These are phyloP conservation scores for Cercis canadensis DNA, from an alignment of 306 rosid genomes.

Conservation along the genomic window DNA sequence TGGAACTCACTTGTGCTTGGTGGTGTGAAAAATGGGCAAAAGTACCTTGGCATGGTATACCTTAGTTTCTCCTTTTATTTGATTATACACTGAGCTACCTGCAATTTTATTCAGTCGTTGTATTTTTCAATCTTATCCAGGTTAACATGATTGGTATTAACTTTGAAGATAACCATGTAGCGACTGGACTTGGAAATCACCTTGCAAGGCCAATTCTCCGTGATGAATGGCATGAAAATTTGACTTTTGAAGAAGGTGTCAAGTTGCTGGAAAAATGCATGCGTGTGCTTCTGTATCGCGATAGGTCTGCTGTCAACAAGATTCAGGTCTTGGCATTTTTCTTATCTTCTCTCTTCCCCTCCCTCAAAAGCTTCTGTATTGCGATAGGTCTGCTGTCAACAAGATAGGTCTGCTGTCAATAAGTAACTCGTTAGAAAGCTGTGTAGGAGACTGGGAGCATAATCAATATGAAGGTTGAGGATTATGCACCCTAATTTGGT, in stretches of 20 bases:
- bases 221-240: conserved; percentile 67
- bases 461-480: neutral
- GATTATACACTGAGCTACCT: neutral
- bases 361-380: conserved; percentile 48
- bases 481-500: neutral
- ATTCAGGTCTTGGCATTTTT: conserved; percentile 55
- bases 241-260: conserved; percentile 71
- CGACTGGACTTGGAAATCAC: conserved; percentile 72
- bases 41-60: conserved; percentile 70
- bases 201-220: conserved; percentile 77
- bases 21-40: conserved; percentile 63
- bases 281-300: conserved; percentile 73
- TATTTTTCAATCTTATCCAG: conserved; percentile 28
- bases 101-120: neutral
- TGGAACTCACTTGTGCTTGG: conserved; percentile 73
- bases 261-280: conserved; percentile 72
- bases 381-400: conserved; percentile 72
- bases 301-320: conserved; percentile 72
- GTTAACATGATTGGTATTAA: conserved; percentile 71
- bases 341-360: neutral
- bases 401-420: conserved; percentile 63
- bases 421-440: neutral
- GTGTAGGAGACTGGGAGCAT: too few relatives aligned
- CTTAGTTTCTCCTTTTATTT: neutral
- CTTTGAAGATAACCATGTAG: conserved; percentile 66